phyloP scores from a whole-genome alignment of 1,139 yeast genomes.

The Petasospora fabianii region DNA sequence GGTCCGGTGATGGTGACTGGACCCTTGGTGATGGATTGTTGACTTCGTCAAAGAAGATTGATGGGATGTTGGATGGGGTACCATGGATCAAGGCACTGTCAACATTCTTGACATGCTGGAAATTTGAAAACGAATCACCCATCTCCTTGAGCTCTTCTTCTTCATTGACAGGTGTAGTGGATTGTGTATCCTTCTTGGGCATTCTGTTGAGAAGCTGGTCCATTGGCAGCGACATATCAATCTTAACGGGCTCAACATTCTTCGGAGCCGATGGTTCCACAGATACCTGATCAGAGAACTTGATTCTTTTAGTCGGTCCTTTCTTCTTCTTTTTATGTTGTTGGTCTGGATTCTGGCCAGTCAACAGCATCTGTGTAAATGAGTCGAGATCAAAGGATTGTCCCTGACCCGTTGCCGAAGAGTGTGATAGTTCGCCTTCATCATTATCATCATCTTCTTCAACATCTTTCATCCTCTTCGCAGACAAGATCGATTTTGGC shows the following conservation, averaged over 20 bases:
- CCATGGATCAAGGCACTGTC: slow-evolving; percentile 64
- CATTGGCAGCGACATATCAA: slow-evolving; percentile 71
- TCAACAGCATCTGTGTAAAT: slow-evolving; percentile 67
- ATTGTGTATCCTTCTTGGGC: slow-evolving; percentile 31
- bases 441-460: slow-evolving; percentile 35
- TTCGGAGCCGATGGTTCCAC: slow-evolving; percentile 22
- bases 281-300: slow-evolving; percentile 57
- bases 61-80: slow-evolving; percentile 48
- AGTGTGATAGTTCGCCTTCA: slow-evolving; percentile 11
- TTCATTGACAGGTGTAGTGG: slow-evolving; percentile 41
- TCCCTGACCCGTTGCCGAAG: no score
- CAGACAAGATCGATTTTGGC: slow-evolving; percentile 64
- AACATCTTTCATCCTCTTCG: slow-evolving; percentile 46
- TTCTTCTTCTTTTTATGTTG: slow-evolving; percentile 31
- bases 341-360: slow-evolving; percentile 54
- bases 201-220: slow-evolving; percentile 56
- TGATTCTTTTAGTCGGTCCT: slow-evolving; percentile 47
- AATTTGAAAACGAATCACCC: slow-evolving; percentile 64
- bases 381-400: slow-evolving; percentile 66
- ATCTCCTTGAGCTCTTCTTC: slow-evolving; percentile 61
- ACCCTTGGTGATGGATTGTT: slow-evolving; percentile 17
- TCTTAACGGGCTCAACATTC: slow-evolving; percentile 23
- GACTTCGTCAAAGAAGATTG: slow-evolving; percentile 27
- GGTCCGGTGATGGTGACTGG: slow-evolving; percentile 18
- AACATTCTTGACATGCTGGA: slow-evolving; percentile 56